A percentile compares a stretch with the other conserved stretches of the same genome.
Conservation (phyloP, 208 protist species). For the Herpetomonas tarakana region DNA sequence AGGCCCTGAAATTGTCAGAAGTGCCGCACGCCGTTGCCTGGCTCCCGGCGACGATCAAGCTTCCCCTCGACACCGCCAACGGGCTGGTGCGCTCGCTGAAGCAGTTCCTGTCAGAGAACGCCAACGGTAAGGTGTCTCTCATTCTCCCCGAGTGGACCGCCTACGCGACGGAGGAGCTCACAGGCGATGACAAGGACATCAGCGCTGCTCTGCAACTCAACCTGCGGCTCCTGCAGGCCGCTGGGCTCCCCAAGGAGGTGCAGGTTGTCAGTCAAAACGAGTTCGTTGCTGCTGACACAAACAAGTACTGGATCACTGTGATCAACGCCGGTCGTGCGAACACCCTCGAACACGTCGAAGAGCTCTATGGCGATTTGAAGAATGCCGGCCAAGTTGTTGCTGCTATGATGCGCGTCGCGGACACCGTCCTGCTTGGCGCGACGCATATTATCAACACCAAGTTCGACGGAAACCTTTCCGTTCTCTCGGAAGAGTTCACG, state of each 20-base stretch:
- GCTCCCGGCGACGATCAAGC: constrained; percentile 58
- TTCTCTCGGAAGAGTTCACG: constrained; percentile 49
- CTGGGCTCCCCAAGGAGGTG: constrained; percentile 48
- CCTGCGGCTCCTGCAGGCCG: constrained; percentile 46
- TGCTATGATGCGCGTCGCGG: constrained; percentile 80
- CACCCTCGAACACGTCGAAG: constrained; percentile 65
- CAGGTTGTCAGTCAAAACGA: constrained; percentile 73
- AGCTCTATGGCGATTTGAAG: constrained; percentile 53
- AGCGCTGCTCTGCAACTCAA: constrained; percentile 69
- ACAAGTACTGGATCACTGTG: constrained; percentile 88
- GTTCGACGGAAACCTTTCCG: constrained; percentile 35
- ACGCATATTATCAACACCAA: constrained; percentile 68
- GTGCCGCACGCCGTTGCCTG: constrained; percentile 66
- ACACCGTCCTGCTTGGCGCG: constrained; percentile 46
- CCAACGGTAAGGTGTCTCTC: constrained; percentile 48
- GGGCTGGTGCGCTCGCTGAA: constrained; percentile 38
- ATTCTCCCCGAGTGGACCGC: constrained; percentile 84
- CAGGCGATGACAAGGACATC: constrained; percentile 79
- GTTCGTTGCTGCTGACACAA: constrained; percentile 67
- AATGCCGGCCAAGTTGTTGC: constrained; percentile 80
- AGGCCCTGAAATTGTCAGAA: constrained; percentile 11
- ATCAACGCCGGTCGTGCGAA: constrained; percentile 85
- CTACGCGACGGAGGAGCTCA: constrained; percentile 58
- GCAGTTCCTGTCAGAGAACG: constrained; percentile 50
- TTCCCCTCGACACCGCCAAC: constrained; percentile 60